Evolutionary conservation across 345 rosid species (phyloP).

Genomic region (Excoecaria agallocha): DNA sequence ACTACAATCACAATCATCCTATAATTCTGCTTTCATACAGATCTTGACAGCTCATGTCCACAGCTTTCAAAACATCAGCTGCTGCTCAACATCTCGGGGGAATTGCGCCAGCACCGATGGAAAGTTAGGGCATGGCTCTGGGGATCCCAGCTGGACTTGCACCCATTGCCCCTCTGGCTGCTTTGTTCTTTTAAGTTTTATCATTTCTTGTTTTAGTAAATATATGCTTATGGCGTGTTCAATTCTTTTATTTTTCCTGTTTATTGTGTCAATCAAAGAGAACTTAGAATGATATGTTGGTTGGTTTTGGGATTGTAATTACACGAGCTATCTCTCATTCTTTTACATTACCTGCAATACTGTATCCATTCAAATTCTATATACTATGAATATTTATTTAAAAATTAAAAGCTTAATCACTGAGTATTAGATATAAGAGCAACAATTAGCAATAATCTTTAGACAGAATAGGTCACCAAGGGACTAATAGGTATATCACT

Average conservation of each 20-base stretch:
- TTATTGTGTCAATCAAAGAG: not conserved
- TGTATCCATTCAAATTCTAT: not conserved
- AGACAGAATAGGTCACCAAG: too few relatives aligned
- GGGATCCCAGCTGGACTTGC: conserved; percentile 31
- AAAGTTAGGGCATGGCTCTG: conserved; percentile 30
- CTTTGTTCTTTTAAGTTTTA: conserved; percentile 30
- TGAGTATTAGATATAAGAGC: too few relatives aligned
- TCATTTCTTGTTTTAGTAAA: not conserved
- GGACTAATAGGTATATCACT: too few relatives aligned
- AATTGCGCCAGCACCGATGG: conserved; percentile 34
- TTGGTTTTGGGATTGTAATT: not conserved
- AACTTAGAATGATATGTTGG: not conserved
- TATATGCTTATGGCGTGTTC: not conserved
- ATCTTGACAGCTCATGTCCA: too few relatives aligned
- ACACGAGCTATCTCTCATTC: not conserved
- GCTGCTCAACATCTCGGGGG: conserved; percentile 29
- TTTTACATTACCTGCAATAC: not conserved
- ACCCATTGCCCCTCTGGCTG: conserved; percentile 19
- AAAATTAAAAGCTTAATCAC: too few relatives aligned
- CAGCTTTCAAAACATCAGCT: conserved; percentile 1
- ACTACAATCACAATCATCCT: too few relatives aligned
- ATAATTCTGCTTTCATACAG: too few relatives aligned
- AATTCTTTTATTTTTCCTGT: conserved; percentile 8
- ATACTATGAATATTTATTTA: not conserved
- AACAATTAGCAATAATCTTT: too few relatives aligned